These are phyloP conservation scores for Camelina hispida DNA, from an alignment of 345 rosid genomes.

Conservation along the genomic window DNA sequence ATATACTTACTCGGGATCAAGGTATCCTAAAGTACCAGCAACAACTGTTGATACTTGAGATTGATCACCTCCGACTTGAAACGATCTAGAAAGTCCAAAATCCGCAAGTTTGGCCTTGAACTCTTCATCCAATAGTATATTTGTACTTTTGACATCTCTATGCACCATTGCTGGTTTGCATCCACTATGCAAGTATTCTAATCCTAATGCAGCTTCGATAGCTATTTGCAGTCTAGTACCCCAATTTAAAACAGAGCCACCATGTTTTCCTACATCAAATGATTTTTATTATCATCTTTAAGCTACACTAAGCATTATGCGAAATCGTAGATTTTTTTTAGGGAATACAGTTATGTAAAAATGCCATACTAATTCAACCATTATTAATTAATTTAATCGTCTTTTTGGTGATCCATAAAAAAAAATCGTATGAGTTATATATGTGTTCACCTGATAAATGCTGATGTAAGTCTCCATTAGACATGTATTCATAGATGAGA, in stretches of 20 bases:
- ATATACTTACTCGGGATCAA: conserved; percentile 42
- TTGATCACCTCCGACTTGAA: conserved; percentile 20
- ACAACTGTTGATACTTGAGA: conserved; percentile 33
- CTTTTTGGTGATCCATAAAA: background rate
- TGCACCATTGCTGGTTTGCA: conserved; percentile 43
- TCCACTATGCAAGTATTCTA: conserved; percentile 39
- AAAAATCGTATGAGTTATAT: background rate
- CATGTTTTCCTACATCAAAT: conserved; percentile 28
- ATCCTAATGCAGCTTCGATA: conserved; percentile 52
- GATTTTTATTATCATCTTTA: background rate
- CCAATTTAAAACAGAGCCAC: conserved; percentile 42
- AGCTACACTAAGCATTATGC: background rate
- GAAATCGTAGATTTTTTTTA: too few species aligned
- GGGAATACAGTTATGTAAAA: too few species aligned
- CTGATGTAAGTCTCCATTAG: conserved; percentile 43
- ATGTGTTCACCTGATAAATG: conserved; percentile 38
- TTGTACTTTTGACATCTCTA: conserved; percentile 36
- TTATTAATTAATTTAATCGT: background rate
- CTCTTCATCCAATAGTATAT: conserved; percentile 44
- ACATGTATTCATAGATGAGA: conserved; percentile 54
- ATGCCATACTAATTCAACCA: background rate
- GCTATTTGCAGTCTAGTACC: conserved; percentile 48
- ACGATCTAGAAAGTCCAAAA: conserved; percentile 41
- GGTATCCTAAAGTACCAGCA: conserved; percentile 42
- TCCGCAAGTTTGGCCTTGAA: conserved; percentile 54